Evolutionary conservation across 176 grass and related monocot genomes (phyloP).

Genomic region (Aegilops tauschii): DNA sequence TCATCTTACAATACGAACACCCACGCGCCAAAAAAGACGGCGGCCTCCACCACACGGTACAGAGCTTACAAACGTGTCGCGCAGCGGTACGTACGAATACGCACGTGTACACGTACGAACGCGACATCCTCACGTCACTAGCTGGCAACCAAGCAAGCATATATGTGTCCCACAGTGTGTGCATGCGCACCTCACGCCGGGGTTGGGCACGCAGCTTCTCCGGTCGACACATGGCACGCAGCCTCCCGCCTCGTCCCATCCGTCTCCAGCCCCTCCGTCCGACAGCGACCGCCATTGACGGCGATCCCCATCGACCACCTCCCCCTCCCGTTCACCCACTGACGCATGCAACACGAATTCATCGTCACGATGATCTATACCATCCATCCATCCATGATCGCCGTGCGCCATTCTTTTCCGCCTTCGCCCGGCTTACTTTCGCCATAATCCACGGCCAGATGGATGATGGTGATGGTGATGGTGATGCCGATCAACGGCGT

Average conservation of each 20-base stretch:
- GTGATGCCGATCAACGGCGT: neutral
- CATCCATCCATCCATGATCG: neutral
- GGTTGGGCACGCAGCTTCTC: neutral
- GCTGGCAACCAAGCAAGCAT: neutral
- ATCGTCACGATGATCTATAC: neutral
- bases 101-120: neutral
- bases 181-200: neutral
- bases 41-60: neutral
- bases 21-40: neutral
- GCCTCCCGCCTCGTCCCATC: neutral
- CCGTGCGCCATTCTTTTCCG: constrained; percentile 18
- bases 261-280: neutral
- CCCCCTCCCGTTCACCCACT: constrained; percentile 12
- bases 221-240: constrained; percentile 24
- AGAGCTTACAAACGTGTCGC: neutral
- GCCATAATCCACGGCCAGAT: neutral
- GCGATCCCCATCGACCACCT: neutral
- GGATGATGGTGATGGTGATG: neutral
- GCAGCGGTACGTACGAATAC: neutral
- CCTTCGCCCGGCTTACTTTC: neutral
- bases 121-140: neutral
- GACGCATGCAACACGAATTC: neutral
- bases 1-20: neutral
- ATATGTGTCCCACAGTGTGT: neutral
- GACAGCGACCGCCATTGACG: constrained; percentile 49